Evolutionary conservation across 495 filamentous ascomycete species (phyloP), one percentile per base, ranked within the genome.

Genomic region (Podospora australis): DNA sequence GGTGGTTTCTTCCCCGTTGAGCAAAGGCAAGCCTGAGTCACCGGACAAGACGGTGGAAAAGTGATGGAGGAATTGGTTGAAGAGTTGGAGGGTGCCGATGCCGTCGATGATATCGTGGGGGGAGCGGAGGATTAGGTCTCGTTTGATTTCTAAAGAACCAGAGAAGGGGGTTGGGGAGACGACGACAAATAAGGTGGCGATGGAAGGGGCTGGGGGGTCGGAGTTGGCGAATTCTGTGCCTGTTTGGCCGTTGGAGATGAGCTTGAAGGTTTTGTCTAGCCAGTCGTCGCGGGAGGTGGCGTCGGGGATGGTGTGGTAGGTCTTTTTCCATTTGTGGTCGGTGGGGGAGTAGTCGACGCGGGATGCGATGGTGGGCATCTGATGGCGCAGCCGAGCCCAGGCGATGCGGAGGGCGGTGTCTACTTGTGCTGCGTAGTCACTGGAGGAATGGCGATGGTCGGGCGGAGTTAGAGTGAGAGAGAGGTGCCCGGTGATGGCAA

Each of bases 41-140:
- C 57, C 20, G 3, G 17, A n/a, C 24, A 50, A 58, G 10, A 54
- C 56, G n/a, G 41, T 16, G 17, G 54, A 32, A 17, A 54, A 46
- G 22, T 56, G 39, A 5, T 32, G 36, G 24, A 32, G 21, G 23
- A 49, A 23, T n/a, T 20, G 19, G 43, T 65, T 44, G 23, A 69
- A 41, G 11, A 77, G 55, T n/a, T 59, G 56, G 1, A 76, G 57
- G 9, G 67, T 64, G n/a, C 74, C 71, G 41, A 73, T 63, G 10
- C 73, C 73, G 46, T 78, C 74, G 13, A 74, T 70, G 2, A 76
- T 58, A 52, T 73, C 67, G 55, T 76, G 72, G 6, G 64, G 70
- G 10, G 61, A 66, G 4, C 72, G 65, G 14, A 77, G 57, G 9
- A 78, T 64, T 28, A 77, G 25, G 28, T 70, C 67, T 0, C 56